Conservation (phyloP, 139 green algal species). For the Micromonas pusilla region DNA sequence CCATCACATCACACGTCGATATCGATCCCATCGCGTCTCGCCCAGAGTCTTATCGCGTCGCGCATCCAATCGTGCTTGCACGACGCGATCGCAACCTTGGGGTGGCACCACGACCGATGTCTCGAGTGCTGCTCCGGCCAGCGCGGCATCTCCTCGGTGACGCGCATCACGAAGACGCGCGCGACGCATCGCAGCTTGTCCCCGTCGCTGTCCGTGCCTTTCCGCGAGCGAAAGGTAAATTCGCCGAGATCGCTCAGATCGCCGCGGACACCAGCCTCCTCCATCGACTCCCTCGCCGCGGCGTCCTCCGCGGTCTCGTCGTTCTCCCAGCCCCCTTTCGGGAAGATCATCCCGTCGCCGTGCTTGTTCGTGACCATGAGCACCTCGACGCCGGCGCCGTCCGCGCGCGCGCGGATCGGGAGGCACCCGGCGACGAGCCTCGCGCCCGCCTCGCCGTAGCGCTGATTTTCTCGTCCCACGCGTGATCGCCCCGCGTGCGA, state of each 20-base stretch:
- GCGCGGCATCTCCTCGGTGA: neutral
- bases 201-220: neutral
- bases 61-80: conserved; percentile 28
- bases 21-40: neutral
- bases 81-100: neutral
- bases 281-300: conserved; percentile 28
- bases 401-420: no score
- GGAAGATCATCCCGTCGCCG: conserved; percentile 16
- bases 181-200: neutral
- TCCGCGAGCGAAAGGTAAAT: neutral
- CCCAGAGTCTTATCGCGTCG: neutral
- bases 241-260: neutral
- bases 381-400: conserved; percentile 25
- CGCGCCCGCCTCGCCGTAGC: no score
- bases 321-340: conserved; percentile 38
- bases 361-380: conserved; percentile 21
- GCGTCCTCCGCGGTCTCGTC: conserved; percentile 34
- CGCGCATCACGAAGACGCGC: conserved; percentile 17
- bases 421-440: no score
- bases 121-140: conserved; percentile 14
- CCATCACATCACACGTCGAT: neutral
- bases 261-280: conserved; percentile 37
- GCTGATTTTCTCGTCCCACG: no score
- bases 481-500: no score
- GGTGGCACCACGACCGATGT: neutral